phyloP scores from a whole-genome alignment of 306 rosid genomes.

The Gastrolobium bilobum region DNA sequence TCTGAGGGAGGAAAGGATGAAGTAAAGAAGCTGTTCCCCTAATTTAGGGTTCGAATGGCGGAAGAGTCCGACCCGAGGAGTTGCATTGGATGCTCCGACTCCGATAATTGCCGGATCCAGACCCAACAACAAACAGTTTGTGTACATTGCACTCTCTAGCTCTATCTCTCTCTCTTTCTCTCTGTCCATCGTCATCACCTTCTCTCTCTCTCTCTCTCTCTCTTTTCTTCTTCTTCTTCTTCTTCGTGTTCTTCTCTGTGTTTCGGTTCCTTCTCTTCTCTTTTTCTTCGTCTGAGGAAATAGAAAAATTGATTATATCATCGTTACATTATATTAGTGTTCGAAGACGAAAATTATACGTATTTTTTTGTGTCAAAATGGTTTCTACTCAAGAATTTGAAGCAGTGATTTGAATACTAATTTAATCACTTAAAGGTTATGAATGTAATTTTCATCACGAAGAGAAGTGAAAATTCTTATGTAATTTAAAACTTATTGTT shows the following conservation, averaged over 20 bases:
- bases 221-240: conserved; percentile 8
- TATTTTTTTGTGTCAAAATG: too few species aligned
- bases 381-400: too few species aligned
- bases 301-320: too few species aligned
- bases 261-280: conserved; percentile 42
- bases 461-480: too few species aligned
- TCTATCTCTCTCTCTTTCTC: conserved; percentile 99
- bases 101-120: conserved; percentile 97
- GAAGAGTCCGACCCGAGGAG: conserved; percentile 94
- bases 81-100: conserved; percentile 79
- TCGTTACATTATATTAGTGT: too few species aligned
- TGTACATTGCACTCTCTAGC: conserved; percentile 99
- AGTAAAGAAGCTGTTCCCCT: conserved; percentile 97
- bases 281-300: neutral
- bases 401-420: too few species aligned
- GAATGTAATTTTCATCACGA: too few species aligned
- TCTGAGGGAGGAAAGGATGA: conserved; percentile 92
- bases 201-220: conserved; percentile 18
- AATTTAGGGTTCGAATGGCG: conserved; percentile 98
- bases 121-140: conserved; percentile 93
- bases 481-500: too few species aligned
- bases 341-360: too few species aligned
- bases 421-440: too few species aligned
- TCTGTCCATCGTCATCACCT: conserved; percentile 98
- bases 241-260: conserved; percentile 1